These are phyloP conservation scores for Boletus rubescentipes DNA, from an alignment of 768 basidiomycete species.

Conservation along the genomic window DNA sequence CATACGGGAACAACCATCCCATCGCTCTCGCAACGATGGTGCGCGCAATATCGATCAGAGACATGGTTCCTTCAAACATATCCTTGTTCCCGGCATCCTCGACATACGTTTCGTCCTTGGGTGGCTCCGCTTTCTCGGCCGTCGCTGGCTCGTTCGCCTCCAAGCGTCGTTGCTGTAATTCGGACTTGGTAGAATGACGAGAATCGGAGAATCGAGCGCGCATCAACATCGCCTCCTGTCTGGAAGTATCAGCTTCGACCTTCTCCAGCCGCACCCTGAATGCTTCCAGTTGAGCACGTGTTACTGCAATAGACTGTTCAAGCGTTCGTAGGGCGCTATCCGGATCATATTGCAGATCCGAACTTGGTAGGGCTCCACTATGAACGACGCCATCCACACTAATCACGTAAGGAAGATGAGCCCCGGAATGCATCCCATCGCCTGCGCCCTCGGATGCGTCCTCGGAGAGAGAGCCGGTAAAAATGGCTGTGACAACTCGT, in stretches of 20 bases:
- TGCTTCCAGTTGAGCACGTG: conserved; percentile 25
- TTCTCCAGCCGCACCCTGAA: conserved; percentile 29
- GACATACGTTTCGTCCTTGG: background rate
- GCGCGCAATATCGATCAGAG: conserved; percentile 11
- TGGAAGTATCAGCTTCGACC: conserved; percentile 23
- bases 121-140: background rate
- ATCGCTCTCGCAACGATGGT: conserved; percentile 16
- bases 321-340: conserved; percentile 17
- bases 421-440: background rate
- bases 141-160: background rate
- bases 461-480: conserved; percentile 18
- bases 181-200: background rate
- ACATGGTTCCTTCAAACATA: background rate
- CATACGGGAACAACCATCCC: conserved; percentile 27
- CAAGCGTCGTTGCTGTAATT: background rate
- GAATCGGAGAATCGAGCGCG: background rate
- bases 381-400: background rate
- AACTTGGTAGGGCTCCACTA: background rate
- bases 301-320: conserved; percentile 24
- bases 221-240: conserved; percentile 10
- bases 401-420: background rate
- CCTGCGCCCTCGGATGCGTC: background rate
- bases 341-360: background rate
- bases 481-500: conserved; percentile 32
- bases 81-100: background rate